phyloP scores from a whole-genome alignment of 768 basidiomycete species.

The Auriscalpium vulgare region DNA sequence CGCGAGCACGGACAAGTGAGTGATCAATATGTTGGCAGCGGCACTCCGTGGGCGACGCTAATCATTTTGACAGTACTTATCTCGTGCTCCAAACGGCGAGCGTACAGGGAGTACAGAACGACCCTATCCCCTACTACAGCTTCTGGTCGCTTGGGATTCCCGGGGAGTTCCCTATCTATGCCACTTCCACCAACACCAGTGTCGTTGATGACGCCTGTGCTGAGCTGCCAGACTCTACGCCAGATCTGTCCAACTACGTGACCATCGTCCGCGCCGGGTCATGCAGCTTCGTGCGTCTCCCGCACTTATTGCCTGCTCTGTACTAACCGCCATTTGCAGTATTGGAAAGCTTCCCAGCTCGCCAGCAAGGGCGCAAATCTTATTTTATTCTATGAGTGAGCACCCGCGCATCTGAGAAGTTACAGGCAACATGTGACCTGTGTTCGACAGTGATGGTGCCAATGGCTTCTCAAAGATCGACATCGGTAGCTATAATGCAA shows the following conservation, averaged over 20 bases:
- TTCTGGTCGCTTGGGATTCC: slow-evolving; percentile 38
- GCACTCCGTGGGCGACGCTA: no score
- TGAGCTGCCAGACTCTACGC: slow-evolving; percentile 42
- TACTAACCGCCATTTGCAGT: slow-evolving; percentile 18
- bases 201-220: slow-evolving; percentile 52
- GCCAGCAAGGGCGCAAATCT: slow-evolving; percentile 44
- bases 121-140: slow-evolving; percentile 47
- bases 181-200: slow-evolving; percentile 48
- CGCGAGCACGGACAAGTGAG: slow-evolving; percentile 42
- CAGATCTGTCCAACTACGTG: slow-evolving; percentile 45
- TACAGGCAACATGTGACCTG: background rate
- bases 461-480: slow-evolving; percentile 33
- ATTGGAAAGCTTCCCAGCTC: slow-evolving; percentile 43
- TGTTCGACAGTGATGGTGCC: slow-evolving; percentile 35
- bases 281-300: slow-evolving; percentile 39
- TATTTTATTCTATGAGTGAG: slow-evolving; percentile 49
- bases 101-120: slow-evolving; percentile 38
- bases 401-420: background rate
- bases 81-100: slow-evolving; percentile 51
- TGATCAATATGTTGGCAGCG: background rate
- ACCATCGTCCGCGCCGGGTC: slow-evolving; percentile 52
- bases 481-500: slow-evolving; percentile 37
- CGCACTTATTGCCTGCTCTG: no score
- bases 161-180: slow-evolving; percentile 45
- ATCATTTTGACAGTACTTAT: slow-evolving; percentile 30